Evolutionary conservation across 129 eudicot genomes (phyloP), one percentile per base, ranked within the genome.

Genomic region (Gnaphalium uliginosum): DNA sequence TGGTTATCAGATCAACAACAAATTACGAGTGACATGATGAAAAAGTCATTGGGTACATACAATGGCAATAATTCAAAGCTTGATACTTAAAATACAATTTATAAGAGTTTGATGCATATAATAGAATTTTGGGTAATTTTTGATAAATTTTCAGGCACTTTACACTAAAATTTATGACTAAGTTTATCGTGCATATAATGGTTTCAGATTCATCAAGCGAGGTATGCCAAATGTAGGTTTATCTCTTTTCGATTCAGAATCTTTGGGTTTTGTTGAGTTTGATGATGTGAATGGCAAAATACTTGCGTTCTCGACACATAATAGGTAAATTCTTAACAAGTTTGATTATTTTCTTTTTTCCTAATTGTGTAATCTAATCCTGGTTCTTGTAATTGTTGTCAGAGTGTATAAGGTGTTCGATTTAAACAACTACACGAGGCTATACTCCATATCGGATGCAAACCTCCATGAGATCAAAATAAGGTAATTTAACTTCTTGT

Each of bases 261-360:
- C 95, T 3, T 68, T 86, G 64, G 89, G 91, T n/a, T 89, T 86
- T 89, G 95, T 89, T 13, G 95, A 86, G 75, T 89, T 86, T 80
- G 95, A 89, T 84, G 95, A 89, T 77, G 91, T 86, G 7, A 89
- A 89, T 77, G 91, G 89, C 13, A 89, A 89, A 78, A 88, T 89
- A 53, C 86, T 89, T 61, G 84, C 91, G 14, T 84, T 86, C 60
- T 86, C 95, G 41, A 88, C 89, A 56, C 87, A 84, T 4, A 88
- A 82, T 81, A 81, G 95, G 95, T 82, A 82, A 21, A 4, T 60
- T 60, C 2, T 25, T 21, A 22, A 22, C 8, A 3, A 6, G 0
- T 17, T 5, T 53, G 23, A 6, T 3, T 29, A 1, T 10, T 11
- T 17, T 46, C 43, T 22, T 3, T 78, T 30, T 56, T n/a, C 24